Evolutionary conservation across 768 basidiomycete species (phyloP), one percentile per base, ranked within the genome.

Genomic region (Clitopilus hobsonii): DNA sequence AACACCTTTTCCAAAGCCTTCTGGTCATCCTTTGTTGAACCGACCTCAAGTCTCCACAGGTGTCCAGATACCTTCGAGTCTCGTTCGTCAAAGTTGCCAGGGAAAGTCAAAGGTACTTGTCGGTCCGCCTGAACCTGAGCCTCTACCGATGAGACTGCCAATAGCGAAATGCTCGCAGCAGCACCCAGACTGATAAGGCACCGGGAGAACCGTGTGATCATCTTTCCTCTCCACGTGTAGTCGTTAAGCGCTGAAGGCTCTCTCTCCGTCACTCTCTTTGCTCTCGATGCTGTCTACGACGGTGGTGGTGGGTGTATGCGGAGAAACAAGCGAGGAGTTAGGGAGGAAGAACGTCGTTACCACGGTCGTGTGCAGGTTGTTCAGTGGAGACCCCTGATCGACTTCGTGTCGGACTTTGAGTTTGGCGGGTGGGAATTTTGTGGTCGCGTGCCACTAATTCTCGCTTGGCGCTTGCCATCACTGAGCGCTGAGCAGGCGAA

Each of bases 41-140:
- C 38, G n/a, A 58, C 24, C 22, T 56, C 55, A 23, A 64, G 62
- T 36, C 63, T 57, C 60, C 63, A 61, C 52, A 64, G 55, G 50
- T 52, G 51, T 22, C 61, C 63, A 20, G 41, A 45, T 2, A 38
- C 51, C 56, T 32, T 59, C 53, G 14, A 54, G 26, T 26, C 30
- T 38, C 30, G 14, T 32, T 49, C 49, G 23, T 38, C 51, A 38
- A 3, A 55, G 36, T 20, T 32, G n/a, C n/a, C 11, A 41, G 56
- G 45, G n/a, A 62, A 32, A 28, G 55, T 18, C 24, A 45, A 45
- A 45, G 41, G 41, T 8, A 20, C 22, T 45, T 60, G 29, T 38
- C 59, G 63, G 58, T 60, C 53, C 28, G 51, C 50, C 18, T 55
- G 52, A n/a, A 54, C 45, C 36, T 55, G 32, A 29, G 54, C 58